phyloP scores from a whole-genome alignment of 768 basidiomycete species.

The Tylopilus vinaceipallidus region DNA sequence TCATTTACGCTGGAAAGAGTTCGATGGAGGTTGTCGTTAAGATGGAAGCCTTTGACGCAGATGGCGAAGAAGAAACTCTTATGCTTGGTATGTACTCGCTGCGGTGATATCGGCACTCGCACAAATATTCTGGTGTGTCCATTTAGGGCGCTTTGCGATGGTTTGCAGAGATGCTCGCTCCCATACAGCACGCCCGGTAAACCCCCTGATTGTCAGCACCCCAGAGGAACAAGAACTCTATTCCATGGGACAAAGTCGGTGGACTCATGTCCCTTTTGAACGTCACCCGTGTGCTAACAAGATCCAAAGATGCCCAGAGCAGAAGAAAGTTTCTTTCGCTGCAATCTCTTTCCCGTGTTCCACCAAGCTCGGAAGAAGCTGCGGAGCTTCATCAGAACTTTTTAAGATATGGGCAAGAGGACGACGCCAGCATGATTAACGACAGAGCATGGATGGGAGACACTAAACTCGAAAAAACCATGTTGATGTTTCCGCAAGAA shows the following conservation, averaged over 20 bases:
- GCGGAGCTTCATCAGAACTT: constrained; percentile 66
- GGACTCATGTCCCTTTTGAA: not conserved
- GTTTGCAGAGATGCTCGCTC: constrained; percentile 74
- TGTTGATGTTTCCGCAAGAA: constrained; percentile 86
- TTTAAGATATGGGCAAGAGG: constrained; percentile 53
- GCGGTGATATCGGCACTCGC: constrained; percentile 1
- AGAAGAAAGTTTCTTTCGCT: constrained; percentile 52
- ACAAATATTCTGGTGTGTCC: not conserved
- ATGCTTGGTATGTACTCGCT: constrained; percentile 47
- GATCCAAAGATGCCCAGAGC: constrained; percentile 53
- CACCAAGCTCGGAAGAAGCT: constrained; percentile 71
- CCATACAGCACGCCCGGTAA: constrained; percentile 61
- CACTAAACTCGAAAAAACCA: constrained; percentile 62
- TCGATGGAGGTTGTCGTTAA: constrained; percentile 87
- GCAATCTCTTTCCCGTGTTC: constrained; percentile 66
- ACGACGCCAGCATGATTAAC: constrained; percentile 22
- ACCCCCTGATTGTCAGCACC: constrained; percentile 56
- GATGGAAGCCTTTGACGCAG: constrained; percentile 64
- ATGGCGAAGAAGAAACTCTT: constrained; percentile 55
- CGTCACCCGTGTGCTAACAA: not conserved
- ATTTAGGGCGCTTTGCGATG: constrained; percentile 86
- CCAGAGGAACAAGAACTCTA: constrained; percentile 63
- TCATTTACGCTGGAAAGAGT: constrained; percentile 72
- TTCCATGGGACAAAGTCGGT: constrained; percentile 66
- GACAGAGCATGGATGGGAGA: constrained; percentile 75